Conservation (phyloP, 139 green algal species). For the Zygnema cylindricum region DNA sequence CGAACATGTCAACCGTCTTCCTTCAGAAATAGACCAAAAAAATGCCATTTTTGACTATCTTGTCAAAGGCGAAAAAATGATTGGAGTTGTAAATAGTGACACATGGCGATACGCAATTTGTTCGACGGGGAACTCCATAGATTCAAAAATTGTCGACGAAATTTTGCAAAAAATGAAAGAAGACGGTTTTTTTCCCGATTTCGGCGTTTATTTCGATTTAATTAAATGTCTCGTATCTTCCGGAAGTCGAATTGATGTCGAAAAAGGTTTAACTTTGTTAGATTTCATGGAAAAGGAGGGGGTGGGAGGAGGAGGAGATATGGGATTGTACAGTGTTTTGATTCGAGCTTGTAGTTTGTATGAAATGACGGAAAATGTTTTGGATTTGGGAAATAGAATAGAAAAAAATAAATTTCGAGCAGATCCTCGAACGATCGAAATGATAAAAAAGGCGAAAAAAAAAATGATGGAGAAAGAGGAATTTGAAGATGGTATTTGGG, state of each 20-base stretch:
- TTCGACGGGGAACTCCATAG: not conserved
- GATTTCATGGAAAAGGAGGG: constrained; percentile 17
- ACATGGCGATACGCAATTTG: not conserved
- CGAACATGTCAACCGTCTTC: too few relatives aligned
- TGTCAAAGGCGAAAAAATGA: not conserved
- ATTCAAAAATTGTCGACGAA: not conserved
- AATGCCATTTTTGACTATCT: not conserved
- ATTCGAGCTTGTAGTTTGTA: not conserved
- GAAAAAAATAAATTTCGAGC: not conserved
- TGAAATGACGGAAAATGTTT: not conserved
- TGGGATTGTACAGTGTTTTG: constrained; percentile 13
- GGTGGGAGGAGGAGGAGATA: constrained; percentile 7
- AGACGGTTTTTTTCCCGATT: not conserved
- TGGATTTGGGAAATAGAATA: not conserved
- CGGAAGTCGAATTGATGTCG: not conserved
- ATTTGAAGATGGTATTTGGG: too few relatives aligned
- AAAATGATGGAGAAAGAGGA: too few relatives aligned
- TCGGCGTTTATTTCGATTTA: constrained; percentile 8
- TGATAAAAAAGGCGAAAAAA: not conserved
- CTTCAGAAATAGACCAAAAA: too few relatives aligned
- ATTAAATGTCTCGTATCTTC: constrained; percentile 6
- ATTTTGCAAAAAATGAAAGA: not conserved
- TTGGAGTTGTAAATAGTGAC: not conserved
- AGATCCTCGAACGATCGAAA: not conserved
- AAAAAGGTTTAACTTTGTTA: constrained; percentile 5